Conservation (phyloP, 169 alveolate species). For the Besnoitia besnoiti region DNA sequence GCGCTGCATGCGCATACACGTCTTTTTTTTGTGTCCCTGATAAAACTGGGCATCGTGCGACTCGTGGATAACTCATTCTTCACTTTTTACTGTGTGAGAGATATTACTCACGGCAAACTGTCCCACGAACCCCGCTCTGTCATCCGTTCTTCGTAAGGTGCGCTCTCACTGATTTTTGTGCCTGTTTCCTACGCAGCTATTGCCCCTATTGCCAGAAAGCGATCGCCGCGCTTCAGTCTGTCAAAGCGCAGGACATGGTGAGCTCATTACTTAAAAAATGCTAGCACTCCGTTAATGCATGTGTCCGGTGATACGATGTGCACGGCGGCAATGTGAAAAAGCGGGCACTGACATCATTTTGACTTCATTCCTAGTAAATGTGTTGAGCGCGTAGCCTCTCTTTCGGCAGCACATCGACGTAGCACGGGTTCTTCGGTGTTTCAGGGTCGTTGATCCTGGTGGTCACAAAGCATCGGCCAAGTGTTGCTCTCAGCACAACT, state of each 20-base stretch:
- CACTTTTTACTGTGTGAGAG: not conserved
- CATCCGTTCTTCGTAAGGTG: not conserved
- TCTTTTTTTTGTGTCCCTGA: not conserved
- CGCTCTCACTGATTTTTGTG: not conserved
- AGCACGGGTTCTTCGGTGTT: too few species aligned
- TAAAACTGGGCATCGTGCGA: not conserved
- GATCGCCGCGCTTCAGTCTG: slow-evolving; percentile 42
- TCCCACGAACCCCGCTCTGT: not conserved
- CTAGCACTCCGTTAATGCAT: too few species aligned
- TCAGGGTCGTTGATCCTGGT: too few species aligned
- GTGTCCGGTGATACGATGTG: not conserved
- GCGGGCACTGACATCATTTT: too few species aligned
- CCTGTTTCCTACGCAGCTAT: slow-evolving; percentile 35
- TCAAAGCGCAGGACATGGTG: slow-evolving; percentile 65
- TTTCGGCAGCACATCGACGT: too few species aligned
- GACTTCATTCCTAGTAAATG: too few species aligned
- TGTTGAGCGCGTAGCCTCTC: too few species aligned
- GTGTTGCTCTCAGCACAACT: too few species aligned
- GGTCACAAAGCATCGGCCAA: too few species aligned
- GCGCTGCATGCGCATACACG: not conserved
- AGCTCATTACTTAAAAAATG: not conserved
- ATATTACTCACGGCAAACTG: not conserved
- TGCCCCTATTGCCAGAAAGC: slow-evolving; percentile 70
- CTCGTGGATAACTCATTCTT: too few species aligned
- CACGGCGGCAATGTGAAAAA: too few species aligned